A percentile compares a stretch with the other conserved stretches of the same genome.
These are phyloP conservation scores for Agastache rugosa DNA, from an alignment of 257 asterid species.

Conservation along the genomic window DNA sequence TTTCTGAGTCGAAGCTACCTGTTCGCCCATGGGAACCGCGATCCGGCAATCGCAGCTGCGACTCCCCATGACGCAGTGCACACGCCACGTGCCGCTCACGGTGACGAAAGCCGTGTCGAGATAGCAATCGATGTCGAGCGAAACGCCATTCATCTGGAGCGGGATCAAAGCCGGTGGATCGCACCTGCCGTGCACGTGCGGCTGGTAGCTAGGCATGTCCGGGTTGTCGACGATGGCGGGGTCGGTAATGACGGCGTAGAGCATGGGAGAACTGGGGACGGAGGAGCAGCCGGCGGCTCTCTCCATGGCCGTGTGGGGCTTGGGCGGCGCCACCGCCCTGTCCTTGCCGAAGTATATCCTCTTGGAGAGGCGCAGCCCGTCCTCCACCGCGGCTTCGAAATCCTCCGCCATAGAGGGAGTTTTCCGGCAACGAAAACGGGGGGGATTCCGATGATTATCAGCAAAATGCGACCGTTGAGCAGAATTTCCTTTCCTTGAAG, in stretches of 20 bases:
- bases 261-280: conserved; percentile 77
- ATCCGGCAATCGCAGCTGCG: conserved; percentile 76
- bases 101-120: conserved; percentile 81
- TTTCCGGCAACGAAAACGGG: conserved; percentile 1
- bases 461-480: conserved; percentile 18
- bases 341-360: conserved; percentile 85
- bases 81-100: conserved; percentile 78
- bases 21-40: conserved; percentile 93
- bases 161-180: conserved; percentile 94
- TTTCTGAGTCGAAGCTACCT: conserved; percentile 48
- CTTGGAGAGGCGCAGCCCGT: conserved; percentile 83
- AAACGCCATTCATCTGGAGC: conserved; percentile 79
- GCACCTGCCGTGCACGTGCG: conserved; percentile 94
- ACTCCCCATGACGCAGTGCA: conserved; percentile 93
- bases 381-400: conserved; percentile 85
- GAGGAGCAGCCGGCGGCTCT: conserved; percentile 48
- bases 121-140: conserved; percentile 67
- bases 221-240: conserved; percentile 93
- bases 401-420: conserved; percentile 69
- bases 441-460: conserved; percentile 15
- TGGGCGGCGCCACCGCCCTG: conserved; percentile 87
- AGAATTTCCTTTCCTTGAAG: conserved; percentile 12
- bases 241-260: conserved; percentile 78
- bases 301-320: conserved; percentile 66
- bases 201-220: conserved; percentile 97